Percentiles rank a stretch among this genome's conserved stretches.
Evolutionary conservation across 257 asterid species (phyloP).

Genomic region (Craterostigma plantagineum): DNA sequence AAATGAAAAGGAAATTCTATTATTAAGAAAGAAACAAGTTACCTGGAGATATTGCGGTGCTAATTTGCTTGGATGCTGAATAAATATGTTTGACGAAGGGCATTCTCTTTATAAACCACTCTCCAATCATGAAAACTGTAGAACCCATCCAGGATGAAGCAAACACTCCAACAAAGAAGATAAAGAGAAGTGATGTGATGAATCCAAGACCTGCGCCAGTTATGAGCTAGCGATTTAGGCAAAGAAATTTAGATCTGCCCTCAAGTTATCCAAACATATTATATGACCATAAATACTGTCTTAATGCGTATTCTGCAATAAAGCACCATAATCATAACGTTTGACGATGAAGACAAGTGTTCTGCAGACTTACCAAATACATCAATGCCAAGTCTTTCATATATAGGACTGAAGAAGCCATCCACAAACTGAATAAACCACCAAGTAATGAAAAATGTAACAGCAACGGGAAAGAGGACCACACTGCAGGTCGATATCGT

Average conservation of each 20-base stretch:
- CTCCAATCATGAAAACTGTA: constrained; percentile 56
- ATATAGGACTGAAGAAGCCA: constrained; percentile 95
- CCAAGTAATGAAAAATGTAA: constrained; percentile 87
- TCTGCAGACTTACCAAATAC: constrained; percentile 49
- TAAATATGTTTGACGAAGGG: constrained; percentile 71
- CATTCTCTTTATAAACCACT: constrained; percentile 75
- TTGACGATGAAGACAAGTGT: too few relatives aligned
- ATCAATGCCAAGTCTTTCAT: constrained; percentile 79
- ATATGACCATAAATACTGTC: not conserved
- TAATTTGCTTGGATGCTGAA: constrained; percentile 73
- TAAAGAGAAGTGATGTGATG: constrained; percentile 52
- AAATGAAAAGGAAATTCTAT: constrained; percentile 1
- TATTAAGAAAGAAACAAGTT: constrained; percentile 5
- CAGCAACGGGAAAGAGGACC: constrained; percentile 94
- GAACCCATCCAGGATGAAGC: constrained; percentile 79
- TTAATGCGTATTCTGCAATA: not conserved
- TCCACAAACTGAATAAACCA: constrained; percentile 96
- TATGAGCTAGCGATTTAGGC: not conserved
- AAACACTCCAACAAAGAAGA: constrained; percentile 68
- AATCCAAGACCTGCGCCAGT: constrained; percentile 50
- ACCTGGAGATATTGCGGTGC: constrained; percentile 81
- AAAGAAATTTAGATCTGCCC: too few relatives aligned
- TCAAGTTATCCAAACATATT: too few relatives aligned
- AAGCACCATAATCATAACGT: not conserved
- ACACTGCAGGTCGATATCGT: constrained; percentile 36